Evolutionary conservation across 2,329 filamentous ascomycete species (phyloP).

Genomic region (Aspergillus brasiliensis): DNA sequence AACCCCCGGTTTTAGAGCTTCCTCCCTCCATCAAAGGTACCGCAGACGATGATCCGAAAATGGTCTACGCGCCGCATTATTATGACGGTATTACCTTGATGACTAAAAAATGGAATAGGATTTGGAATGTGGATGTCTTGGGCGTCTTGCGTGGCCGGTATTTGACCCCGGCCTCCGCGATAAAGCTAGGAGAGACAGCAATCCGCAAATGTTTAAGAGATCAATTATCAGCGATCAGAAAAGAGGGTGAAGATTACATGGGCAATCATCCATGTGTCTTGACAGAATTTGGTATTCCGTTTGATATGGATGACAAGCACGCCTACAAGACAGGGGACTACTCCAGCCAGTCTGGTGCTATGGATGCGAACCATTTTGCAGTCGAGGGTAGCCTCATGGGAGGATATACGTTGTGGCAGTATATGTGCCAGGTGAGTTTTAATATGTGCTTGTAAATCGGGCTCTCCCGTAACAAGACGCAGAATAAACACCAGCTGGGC

Average conservation of each 20-base stretch:
- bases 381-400: slow-evolving; percentile 81
- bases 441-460: too few species aligned
- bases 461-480: not conserved
- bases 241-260: slow-evolving; percentile 86
- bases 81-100: slow-evolving; percentile 96
- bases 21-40: slow-evolving; percentile 87
- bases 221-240: slow-evolving; percentile 77
- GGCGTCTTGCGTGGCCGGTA: slow-evolving; percentile 89
- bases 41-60: slow-evolving; percentile 80
- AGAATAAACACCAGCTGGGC: slow-evolving; percentile 86
- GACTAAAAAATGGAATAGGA: slow-evolving; percentile 95
- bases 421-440: slow-evolving; percentile 64
- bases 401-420: slow-evolving; percentile 88
- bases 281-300: slow-evolving; percentile 95
- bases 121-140: slow-evolving; percentile 95
- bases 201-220: slow-evolving; percentile 92
- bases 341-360: slow-evolving; percentile 83
- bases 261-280: slow-evolving; percentile 86
- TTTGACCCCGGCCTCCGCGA: slow-evolving; percentile 82
- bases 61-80: slow-evolving; percentile 93
- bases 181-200: slow-evolving; percentile 88
- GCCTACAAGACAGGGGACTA: slow-evolving; percentile 97
- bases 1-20: slow-evolving; percentile 88
- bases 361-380: slow-evolving; percentile 95
- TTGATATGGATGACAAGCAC: slow-evolving; percentile 96